These are phyloP conservation scores for Puccinia hordei DNA, from an alignment of 1,284 basidiomycete species.

Conservation along the genomic window DNA sequence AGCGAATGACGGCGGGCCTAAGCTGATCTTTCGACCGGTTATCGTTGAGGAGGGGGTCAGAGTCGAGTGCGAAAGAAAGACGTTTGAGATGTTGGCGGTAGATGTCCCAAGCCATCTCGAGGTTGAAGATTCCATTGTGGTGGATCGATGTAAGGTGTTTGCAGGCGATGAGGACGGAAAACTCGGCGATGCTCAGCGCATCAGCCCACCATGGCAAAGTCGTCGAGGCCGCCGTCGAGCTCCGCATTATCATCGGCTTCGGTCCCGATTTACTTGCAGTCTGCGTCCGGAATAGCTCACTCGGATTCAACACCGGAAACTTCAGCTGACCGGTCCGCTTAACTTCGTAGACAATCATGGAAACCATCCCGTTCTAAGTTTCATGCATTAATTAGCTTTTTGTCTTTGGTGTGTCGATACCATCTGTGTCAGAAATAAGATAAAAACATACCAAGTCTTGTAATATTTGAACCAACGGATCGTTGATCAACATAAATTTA, in stretches of 20 bases:
- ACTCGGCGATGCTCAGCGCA: conserved; percentile 11
- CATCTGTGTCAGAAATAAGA: neutral
- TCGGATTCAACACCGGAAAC: conserved; percentile 17
- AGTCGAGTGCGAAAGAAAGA: neutral
- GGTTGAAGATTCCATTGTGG: conserved; percentile 39
- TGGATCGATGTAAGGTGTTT: conserved; percentile 28
- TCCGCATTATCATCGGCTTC: neutral
- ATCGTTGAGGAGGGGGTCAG: neutral
- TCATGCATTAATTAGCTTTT: neutral
- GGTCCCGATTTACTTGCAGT: neutral
- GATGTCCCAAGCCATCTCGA: conserved; percentile 45
- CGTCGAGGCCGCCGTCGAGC: neutral
- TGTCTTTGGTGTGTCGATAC: neutral
- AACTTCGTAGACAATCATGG: conserved; percentile 2
- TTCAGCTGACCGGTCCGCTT: neutral
- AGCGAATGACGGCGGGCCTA: neutral
- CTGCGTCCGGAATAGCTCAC: neutral
- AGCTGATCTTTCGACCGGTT: neutral
- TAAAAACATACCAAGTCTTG: conserved; percentile 24
- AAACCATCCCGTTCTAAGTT: conserved; percentile 9
- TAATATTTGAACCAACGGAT: conserved; percentile 7
- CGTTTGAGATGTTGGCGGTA: conserved; percentile 44
- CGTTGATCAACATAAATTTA: conserved; percentile 16
- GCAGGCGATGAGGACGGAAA: conserved; percentile 33
- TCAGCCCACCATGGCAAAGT: conserved; percentile 16